A percentile compares a stretch with the other conserved stretches of the same genome.
Evolutionary conservation across 2,329 filamentous ascomycete genomes (phyloP).

Genomic region (Phoma herbarum): DNA sequence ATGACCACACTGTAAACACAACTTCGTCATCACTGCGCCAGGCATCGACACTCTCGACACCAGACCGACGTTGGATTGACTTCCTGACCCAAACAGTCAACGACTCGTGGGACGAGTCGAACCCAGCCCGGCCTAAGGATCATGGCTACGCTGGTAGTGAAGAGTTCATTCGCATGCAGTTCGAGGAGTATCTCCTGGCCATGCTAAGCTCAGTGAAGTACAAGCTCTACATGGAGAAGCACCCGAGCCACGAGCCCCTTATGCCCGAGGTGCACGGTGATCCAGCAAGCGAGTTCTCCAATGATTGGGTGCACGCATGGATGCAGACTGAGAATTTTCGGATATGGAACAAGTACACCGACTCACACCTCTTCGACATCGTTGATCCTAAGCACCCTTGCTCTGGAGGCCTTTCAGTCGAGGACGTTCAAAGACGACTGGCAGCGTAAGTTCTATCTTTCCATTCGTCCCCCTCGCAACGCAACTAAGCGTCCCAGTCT

Average conservation of each 20-base stretch:
- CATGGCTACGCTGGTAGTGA: constrained; percentile 95
- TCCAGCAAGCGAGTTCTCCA: constrained; percentile 82
- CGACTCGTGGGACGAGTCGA: constrained; percentile 93
- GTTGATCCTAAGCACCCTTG: constrained; percentile 93
- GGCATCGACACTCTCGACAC: constrained; percentile 80
- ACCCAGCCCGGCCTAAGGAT: constrained; percentile 89
- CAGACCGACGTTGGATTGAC: constrained; percentile 96
- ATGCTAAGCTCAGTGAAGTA: constrained; percentile 91
- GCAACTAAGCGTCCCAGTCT: constrained; percentile 45
- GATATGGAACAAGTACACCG: constrained; percentile 77
- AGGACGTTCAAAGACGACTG: constrained; percentile 90
- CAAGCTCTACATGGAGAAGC: constrained; percentile 62
- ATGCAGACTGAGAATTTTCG: constrained; percentile 87
- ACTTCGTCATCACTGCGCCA: constrained; percentile 79
- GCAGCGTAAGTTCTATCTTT: constrained; percentile 63
- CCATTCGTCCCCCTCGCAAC: constrained; percentile 15
- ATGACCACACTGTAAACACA: constrained; percentile 86
- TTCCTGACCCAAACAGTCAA: constrained; percentile 91
- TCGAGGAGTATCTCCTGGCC: constrained; percentile 93
- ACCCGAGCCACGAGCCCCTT: constrained; percentile 65
- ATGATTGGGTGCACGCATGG: constrained; percentile 90
- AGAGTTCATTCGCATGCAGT: constrained; percentile 96
- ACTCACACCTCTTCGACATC: constrained; percentile 91
- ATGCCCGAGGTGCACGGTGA: constrained; percentile 77
- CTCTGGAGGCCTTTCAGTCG: constrained; percentile 89